phyloP scores from a whole-genome alignment of 129 eudicot genomes.

The Glebionis coronaria region DNA sequence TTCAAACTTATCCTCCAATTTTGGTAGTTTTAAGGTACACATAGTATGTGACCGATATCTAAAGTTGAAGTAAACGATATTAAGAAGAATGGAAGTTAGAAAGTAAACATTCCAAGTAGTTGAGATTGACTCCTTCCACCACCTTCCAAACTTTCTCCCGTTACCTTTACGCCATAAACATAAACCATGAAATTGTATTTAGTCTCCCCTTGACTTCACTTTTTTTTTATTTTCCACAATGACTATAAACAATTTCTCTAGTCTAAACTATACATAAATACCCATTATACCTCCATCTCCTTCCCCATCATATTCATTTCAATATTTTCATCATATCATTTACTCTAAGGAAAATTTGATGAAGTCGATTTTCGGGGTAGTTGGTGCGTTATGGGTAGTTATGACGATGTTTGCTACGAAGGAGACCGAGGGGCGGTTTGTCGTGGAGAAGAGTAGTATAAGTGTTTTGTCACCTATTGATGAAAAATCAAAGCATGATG shows the following conservation, averaged over 20 bases:
- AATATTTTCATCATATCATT: neutral
- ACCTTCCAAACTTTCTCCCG: conserved; percentile 31
- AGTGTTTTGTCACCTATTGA: conserved; percentile 56
- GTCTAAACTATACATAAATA: neutral
- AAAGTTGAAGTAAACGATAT: conserved; percentile 14
- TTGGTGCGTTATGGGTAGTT: neutral
- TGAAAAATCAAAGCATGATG: conserved; percentile 64
- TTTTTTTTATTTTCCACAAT: conserved; percentile 22
- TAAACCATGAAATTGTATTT: conserved; percentile 8
- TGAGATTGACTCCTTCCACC: conserved; percentile 48
- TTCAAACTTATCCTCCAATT: neutral
- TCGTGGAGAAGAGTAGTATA: conserved; percentile 87
- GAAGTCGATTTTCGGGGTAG: neutral
- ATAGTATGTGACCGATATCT: neutral
- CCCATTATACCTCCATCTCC: conserved; percentile 13
- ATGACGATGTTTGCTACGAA: conserved; percentile 6
- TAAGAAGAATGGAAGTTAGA: conserved; percentile 23
- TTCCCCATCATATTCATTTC: conserved; percentile 5
- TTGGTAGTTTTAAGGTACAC: neutral
- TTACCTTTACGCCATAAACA: conserved; percentile 50
- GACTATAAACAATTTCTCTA: neutral
- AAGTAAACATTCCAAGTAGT: conserved; percentile 37
- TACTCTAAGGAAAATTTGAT: neutral
- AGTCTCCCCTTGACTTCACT: conserved; percentile 44
- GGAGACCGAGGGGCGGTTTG: conserved; percentile 53